phyloP scores from a whole-genome alignment of 2,329 filamentous ascomycete genomes.

The Myriangium duriaei region DNA sequence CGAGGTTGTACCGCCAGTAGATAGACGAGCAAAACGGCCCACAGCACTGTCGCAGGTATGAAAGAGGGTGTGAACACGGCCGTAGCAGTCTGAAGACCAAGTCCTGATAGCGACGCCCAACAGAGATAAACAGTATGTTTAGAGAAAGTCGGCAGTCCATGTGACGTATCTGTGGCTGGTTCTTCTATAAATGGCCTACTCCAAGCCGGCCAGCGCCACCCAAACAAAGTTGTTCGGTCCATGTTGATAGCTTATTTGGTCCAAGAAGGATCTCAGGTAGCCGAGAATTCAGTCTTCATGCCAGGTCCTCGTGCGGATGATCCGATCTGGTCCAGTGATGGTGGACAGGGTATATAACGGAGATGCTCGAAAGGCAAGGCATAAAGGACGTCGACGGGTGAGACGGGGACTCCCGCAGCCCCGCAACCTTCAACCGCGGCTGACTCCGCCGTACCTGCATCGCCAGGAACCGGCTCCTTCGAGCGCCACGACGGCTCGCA shows the following conservation, averaged over 20 bases:
- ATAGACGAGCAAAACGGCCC: slow-evolving; percentile 12
- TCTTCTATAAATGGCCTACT: slow-evolving; percentile 40
- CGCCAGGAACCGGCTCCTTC: no score
- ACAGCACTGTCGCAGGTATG: slow-evolving; percentile 13
- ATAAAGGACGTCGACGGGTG: no score
- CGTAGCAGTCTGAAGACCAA: slow-evolving; percentile 7
- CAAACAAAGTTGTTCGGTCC: neutral
- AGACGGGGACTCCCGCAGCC: no score
- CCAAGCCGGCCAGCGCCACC: slow-evolving; percentile 27
- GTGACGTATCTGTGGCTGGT: slow-evolving; percentile 16
- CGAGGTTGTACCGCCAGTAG: neutral
- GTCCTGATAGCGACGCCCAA: slow-evolving; percentile 5
- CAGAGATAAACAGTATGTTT: slow-evolving; percentile 15
- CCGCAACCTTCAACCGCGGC: no score
- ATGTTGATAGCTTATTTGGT: neutral
- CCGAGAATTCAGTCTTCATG: no score
- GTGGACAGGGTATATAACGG: no score
- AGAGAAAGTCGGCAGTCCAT: slow-evolving; percentile 20
- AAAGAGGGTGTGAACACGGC: slow-evolving; percentile 13
- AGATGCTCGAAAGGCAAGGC: no score
- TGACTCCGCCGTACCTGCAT: no score
- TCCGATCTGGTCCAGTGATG: no score
- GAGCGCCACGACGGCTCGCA: no score
- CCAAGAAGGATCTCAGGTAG: no score
- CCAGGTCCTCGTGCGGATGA: no score